Evolutionary conservation across 2,329 filamentous ascomycete species (phyloP), one percentile per base, ranked within the genome.

Genomic region (Monilinia polystroma): DNA sequence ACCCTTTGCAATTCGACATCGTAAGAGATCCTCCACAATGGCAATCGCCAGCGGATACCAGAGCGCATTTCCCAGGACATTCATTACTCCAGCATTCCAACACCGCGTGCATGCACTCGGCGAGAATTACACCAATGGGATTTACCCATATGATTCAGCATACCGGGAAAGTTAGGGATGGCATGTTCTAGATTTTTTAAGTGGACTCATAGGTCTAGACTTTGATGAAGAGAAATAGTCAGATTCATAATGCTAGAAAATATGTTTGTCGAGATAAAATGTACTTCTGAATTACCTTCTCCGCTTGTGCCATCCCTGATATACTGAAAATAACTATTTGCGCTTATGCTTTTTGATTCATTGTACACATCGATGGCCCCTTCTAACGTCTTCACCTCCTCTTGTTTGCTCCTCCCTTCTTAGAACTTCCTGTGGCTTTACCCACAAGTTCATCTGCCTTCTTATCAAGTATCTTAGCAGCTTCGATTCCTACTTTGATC

Each of bases 401-500:
- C 77, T 83, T 84, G 65, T 78, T 82, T 8, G 79, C 80, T 67
- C 79, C 79, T 49, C 81, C 81, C 59, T 79, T 81, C 68, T 83
- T 80, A 38, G 62, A 64, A 52, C 71, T 75, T 32, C 85, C 85
- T 3, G 80, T 84, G 2, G 82, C 76, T 77, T 83, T 84, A 35
- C 79, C 57, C 11, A 64, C 43, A 29, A 68, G 62, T 51, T 68
- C 70, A 59, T 66, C 66, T 23, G 68, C 67, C 23, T 41, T 67
- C n/a, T 74, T 66, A 18, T 69, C 59, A n/a, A 71, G 70, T 67
- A 73, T 67, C 52, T 69, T 78, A 6, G 75, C 75, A 32, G 76
- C 78, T 69, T 77, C 77, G 49, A 77, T 75, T 66, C 67, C 70
- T 41, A 67, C 68, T 16, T 66, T 64, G 12, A 68, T 71, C 62